Base-by-base conservation (phyloP, 208 protist species). In the Leishmania tarentolae region DNA sequence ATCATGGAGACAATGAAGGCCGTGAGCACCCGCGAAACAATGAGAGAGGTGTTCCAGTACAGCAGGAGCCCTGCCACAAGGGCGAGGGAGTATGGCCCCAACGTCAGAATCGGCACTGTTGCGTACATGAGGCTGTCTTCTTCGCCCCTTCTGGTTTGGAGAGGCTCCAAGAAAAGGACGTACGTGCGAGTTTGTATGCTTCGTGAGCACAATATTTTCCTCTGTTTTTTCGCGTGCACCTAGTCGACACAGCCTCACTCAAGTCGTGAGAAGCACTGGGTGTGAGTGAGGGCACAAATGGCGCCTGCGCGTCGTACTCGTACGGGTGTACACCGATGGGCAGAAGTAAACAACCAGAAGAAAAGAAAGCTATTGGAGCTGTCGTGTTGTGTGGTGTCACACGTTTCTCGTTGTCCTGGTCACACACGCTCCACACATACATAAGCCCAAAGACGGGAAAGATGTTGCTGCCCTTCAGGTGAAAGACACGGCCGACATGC, bases 1-100 rank as follows among this genome's bases (percentile, higher is more conserved):
- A 86, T 37, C 44, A 76, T 72, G 40, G 82, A 79, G 24, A 77
- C 77, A 50, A 86, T 70, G 50, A 86, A 79, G 0, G 82, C 82
- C 5, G 82, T 82, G 28, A 86, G 53, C 59, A 71, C 37, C 40
- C 79, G 74, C 59, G 83, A 88, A n/a, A 85, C 17, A 24, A 86
- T 70, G 52, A 73, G 65, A 42, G 84, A 88, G n/a, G 87, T 76
- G 80, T 91, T 91, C 91, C 91, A 94, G 75, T 94, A 90, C 8
- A 91, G 61, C 52, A 92, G 56, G 7, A 94, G 81, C 5, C 71
- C 68, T 21, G 71, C 35, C 68, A 76, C 46, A 21, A 82, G 19
- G 11, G 73, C 50, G 42, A 81, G 5, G 47, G 71, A 69, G 52
- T 87, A 83, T 24, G 77, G 76, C 28, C 59, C 70, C n/a, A 87